Percentiles rank a stretch among this genome's conserved stretches.
Conservation (phyloP, 768 basidiomycete species). For the Scleroderma citrinum region DNA sequence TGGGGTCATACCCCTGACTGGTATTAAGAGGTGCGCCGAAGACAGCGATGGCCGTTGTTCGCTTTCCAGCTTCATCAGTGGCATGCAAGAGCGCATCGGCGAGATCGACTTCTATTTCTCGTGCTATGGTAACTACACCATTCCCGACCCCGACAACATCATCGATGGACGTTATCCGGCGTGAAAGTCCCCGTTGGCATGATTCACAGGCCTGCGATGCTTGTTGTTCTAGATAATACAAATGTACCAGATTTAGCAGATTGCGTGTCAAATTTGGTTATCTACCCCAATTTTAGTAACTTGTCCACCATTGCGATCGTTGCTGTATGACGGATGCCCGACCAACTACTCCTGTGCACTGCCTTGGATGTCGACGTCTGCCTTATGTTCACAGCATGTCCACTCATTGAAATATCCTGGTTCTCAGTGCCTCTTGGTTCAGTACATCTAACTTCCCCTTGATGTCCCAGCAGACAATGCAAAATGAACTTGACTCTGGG, state of each 20-base stretch:
- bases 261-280: too few species aligned
- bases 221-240: too few species aligned
- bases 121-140: slow-evolving; percentile 42
- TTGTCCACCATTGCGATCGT: too few species aligned
- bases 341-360: not conserved
- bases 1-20: slow-evolving; percentile 40
- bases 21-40: slow-evolving; percentile 35
- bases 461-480: not conserved
- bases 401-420: too few species aligned
- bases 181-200: not conserved
- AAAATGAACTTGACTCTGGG: slow-evolving; percentile 13
- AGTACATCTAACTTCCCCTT: too few species aligned
- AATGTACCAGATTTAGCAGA: too few species aligned
- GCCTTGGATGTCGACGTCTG: too few species aligned
- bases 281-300: too few species aligned
- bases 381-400: not conserved
- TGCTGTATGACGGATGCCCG: too few species aligned
- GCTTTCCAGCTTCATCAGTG: slow-evolving; percentile 33
- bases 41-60: slow-evolving; percentile 39
- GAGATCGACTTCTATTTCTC: slow-evolving; percentile 38
- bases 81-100: slow-evolving; percentile 32
- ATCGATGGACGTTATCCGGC: slow-evolving; percentile 30
- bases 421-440: not conserved
- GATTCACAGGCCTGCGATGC: too few species aligned
- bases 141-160: slow-evolving; percentile 36